Conservation (phyloP, 371 early-diverging fungal species). For the Catenaria anguillulae region DNA sequence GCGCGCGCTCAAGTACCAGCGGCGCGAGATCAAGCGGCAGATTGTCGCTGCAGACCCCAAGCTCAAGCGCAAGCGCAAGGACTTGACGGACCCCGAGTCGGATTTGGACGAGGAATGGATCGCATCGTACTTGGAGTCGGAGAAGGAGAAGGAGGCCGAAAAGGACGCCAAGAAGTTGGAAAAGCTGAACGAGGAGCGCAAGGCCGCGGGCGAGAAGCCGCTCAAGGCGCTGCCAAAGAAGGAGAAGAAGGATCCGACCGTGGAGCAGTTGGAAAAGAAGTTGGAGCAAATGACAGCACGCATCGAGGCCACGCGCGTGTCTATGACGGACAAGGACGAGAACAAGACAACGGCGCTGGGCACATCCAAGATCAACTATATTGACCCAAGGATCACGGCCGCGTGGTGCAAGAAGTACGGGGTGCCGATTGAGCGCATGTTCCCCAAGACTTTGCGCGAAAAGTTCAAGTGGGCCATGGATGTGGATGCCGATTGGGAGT, state of each 20-base stretch:
- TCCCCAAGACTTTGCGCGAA: slow-evolving; percentile 69
- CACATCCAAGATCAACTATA: slow-evolving; percentile 97
- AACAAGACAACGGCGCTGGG: slow-evolving; percentile 91
- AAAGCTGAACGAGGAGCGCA: slow-evolving; percentile 32
- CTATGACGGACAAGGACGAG: slow-evolving; percentile 78
- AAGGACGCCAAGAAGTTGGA: slow-evolving; percentile 59
- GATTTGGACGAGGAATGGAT: slow-evolving; percentile 76
- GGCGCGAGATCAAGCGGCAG: slow-evolving; percentile 45
- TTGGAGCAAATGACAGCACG: slow-evolving; percentile 47
- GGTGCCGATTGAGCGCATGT: slow-evolving; percentile 85
- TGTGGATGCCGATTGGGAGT: slow-evolving; percentile 51
- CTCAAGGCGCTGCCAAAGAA: slow-evolving; percentile 26
- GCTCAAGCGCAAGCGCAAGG: slow-evolving; percentile 52
- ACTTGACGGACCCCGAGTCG: slow-evolving; percentile 45
- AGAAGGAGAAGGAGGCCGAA: slow-evolving; percentile 37
- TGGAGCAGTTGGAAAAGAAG: slow-evolving; percentile 45
- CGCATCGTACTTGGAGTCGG: slow-evolving; percentile 22
- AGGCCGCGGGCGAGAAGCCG: slow-evolving; percentile 27
- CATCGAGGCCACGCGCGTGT: slow-evolving; percentile 45
- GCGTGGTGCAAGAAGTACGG: slow-evolving; percentile 80
- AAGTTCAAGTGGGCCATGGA: slow-evolving; percentile 94
- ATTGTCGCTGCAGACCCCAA: slow-evolving; percentile 54
- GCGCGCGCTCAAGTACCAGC: slow-evolving; percentile 67
- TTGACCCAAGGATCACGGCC: slow-evolving; percentile 89
- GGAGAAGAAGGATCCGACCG: slow-evolving; percentile 32